Evolutionary conservation across 768 basidiomycete species (phyloP).

Genomic region (Macrolepiota dolichaula): DNA sequence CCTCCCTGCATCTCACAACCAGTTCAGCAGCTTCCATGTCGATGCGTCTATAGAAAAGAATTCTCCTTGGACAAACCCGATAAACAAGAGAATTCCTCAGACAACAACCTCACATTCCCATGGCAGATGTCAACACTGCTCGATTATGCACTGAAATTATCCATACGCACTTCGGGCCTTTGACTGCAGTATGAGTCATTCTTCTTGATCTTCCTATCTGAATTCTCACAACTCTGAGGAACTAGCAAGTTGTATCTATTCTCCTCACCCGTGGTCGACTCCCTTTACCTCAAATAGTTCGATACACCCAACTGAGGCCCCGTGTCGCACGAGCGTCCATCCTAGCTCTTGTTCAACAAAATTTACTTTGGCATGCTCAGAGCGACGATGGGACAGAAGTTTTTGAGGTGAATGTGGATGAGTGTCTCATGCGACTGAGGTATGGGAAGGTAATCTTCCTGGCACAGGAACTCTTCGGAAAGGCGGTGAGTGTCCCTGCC

Average conservation of each 20-base stretch:
- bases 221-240: constrained; percentile 1
- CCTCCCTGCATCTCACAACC: background rate
- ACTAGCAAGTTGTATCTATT: constrained; percentile 67
- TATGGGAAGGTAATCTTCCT: constrained; percentile 82
- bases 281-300: constrained; percentile 63
- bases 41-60: background rate
- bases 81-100: background rate
- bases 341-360: constrained; percentile 85
- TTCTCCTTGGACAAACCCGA: background rate
- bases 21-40: background rate
- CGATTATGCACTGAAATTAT: constrained; percentile 62
- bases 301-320: constrained; percentile 64
- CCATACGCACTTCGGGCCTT: constrained; percentile 60
- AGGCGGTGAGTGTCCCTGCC: constrained; percentile 47
- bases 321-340: constrained; percentile 68
- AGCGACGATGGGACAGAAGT: constrained; percentile 71
- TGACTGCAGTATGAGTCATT: constrained; percentile 47
- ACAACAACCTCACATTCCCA: constrained; percentile 18
- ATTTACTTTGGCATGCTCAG: constrained; percentile 82
- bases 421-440: constrained; percentile 77
- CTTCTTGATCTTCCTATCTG: background rate
- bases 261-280: constrained; percentile 83
- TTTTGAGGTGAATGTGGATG: constrained; percentile 78
- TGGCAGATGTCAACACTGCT: constrained; percentile 65
- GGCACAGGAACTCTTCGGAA: constrained; percentile 68